phyloP scores from a whole-genome alignment of 805 yeast genomes.

The Brettanomyces custersianus region DNA sequence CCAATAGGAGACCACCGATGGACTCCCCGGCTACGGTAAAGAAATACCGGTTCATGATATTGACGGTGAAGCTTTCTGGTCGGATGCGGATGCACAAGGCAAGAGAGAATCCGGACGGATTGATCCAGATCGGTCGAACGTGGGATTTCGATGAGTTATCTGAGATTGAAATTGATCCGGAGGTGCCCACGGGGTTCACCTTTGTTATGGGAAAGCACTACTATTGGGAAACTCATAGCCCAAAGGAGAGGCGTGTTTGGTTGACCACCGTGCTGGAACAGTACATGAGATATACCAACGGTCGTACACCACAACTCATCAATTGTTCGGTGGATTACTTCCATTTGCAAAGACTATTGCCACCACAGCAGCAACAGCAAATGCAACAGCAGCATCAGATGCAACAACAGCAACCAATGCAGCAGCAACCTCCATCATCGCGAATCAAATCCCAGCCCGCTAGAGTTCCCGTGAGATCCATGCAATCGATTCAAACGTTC shows the following conservation, averaged over 20 bases:
- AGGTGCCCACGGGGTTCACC: conserved; percentile 46
- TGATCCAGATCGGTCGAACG: conserved; percentile 84
- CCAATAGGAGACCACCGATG: conserved; percentile 60
- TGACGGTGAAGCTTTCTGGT: conserved; percentile 58
- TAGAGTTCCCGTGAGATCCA: too few species aligned
- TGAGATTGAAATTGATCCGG: conserved; percentile 43
- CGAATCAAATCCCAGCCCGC: too few species aligned
- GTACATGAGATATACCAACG: conserved; percentile 46
- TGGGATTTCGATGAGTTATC: conserved; percentile 77
- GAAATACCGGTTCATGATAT: conserved; percentile 53
- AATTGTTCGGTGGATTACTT: conserved; percentile 36
- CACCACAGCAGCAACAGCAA: too few species aligned
- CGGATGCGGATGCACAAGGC: conserved; percentile 76
- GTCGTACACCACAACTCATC: conserved; percentile 39
- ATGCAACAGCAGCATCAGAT: too few species aligned
- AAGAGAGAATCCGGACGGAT: conserved; percentile 63
- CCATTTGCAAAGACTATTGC: conserved; percentile 17
- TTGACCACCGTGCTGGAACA: conserved; percentile 42
- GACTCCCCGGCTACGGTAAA: conserved; percentile 36
- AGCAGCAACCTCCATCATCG: too few species aligned
- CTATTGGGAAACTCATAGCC: conserved; percentile 66
- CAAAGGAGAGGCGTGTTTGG: conserved; percentile 53
- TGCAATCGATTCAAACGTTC: too few species aligned
- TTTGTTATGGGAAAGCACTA: conserved; percentile 58
- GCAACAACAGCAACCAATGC: too few species aligned